A percentile compares a stretch with the other conserved stretches of the same genome.
These are phyloP conservation scores for Angomonas deanei DNA, from an alignment of 208 protist genomes.

Conservation along the genomic window DNA sequence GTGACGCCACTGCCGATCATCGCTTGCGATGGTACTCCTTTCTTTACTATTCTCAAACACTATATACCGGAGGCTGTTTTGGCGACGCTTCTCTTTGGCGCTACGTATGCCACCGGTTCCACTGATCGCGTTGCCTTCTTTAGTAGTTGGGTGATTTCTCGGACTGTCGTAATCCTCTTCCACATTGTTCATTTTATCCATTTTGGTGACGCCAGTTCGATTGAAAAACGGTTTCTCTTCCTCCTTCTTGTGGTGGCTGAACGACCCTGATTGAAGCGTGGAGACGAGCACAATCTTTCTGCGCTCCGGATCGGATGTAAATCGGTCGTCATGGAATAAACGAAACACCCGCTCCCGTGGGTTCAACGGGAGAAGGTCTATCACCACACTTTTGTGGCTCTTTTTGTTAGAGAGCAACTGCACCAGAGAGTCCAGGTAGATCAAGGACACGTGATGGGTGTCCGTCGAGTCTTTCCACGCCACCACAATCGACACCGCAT, in stretches of 20 bases:
- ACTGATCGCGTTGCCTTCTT: no score
- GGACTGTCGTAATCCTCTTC: no score
- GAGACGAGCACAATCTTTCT: conserved; percentile 6
- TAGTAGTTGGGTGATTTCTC: no score
- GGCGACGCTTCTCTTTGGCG: no score
- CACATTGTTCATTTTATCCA: no score
- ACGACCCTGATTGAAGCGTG: conserved; percentile 14
- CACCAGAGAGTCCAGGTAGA: conserved; percentile 25
- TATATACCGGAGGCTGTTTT: no score
- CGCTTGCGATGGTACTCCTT: no score
- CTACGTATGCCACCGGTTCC: no score
- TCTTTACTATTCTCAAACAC: no score
- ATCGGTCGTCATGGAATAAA: conserved; percentile 20
- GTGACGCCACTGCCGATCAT: no score
- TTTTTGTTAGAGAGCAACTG: neutral
- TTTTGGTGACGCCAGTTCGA: no score
- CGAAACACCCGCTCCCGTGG: conserved; percentile 20
- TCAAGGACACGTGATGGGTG: conserved; percentile 25
- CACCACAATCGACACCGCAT: conserved; percentile 27
- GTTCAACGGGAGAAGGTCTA: conserved; percentile 13
- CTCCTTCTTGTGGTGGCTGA: conserved; percentile 35
- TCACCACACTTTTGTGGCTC: conserved; percentile 15
- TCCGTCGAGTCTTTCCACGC: conserved; percentile 30
- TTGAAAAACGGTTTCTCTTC: neutral
- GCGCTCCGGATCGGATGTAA: neutral